Base-by-base conservation (phyloP, 2,329 filamentous ascomycete species). In the Clonostachys byssicola region DNA sequence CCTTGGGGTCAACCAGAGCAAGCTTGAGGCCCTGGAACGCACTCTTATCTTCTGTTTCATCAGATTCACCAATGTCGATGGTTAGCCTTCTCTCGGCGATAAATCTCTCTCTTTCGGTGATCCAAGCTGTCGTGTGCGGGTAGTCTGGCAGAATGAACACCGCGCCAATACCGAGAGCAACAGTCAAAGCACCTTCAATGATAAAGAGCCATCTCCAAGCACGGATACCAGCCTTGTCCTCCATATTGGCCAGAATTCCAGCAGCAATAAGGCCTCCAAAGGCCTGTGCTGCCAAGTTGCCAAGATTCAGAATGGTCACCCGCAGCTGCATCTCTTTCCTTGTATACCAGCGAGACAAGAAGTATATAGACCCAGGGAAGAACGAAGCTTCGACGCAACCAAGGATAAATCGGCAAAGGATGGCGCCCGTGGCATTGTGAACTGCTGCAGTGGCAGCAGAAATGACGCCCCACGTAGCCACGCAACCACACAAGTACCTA, bases 191-290 rank as follows among this genome's bases (percentile, higher is more conserved):
- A 13, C 83, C 83, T 57, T 87, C 83, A 10, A 86, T 76, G 35
- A 87, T 83, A 61, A 86, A 87, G 0, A 86, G 68, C 82, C 80
- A 84, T 6, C 78, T 66, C 82, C 82, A 87, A 1, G 81, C 81
- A 5, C 70, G 64, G 1, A 85, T 63, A 1, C 81, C 83, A 10
- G 61, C 62, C 0, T 66, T 64, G 1, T 75, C 70, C 5, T 57
- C 55, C 0, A 57, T 47, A 5, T 38, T 39, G 6, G 49, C 44
- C 1, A 79, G 79, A 45, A 88, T 85, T 3, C 83, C 78, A 0
- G 77, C 78, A 1, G 77, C 73, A 20, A 82, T 75, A 4, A 81
- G 59, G 1, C 81, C 83, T 1, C 81, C 83, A 55, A 88, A 87
- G 2, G 84, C 83, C 3, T 82, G 82, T 1, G 80, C 82, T 4